Percentiles rank a stretch among this genome's conserved stretches.
phyloP scores from a whole-genome alignment of 768 basidiomycete genomes.

The Kwoniella newhampshirensis region DNA sequence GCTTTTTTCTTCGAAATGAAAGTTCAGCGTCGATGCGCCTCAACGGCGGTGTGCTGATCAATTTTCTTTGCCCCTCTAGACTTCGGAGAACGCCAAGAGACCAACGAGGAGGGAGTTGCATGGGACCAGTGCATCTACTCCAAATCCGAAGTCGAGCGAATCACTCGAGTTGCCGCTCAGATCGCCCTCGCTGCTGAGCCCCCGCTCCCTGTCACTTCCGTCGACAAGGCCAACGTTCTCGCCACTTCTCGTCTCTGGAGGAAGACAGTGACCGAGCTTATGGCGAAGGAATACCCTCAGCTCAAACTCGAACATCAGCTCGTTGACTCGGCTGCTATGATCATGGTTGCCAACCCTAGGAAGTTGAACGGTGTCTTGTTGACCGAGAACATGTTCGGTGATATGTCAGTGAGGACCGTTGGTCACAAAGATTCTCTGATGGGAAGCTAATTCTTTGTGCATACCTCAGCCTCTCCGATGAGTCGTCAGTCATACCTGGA shows the following conservation, averaged over 20 bases:
- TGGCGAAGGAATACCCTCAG: slow-evolving; percentile 83
- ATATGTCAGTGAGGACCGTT: slow-evolving; percentile 75
- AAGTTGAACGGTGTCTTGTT: slow-evolving; percentile 94
- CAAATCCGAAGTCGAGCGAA: slow-evolving; percentile 84
- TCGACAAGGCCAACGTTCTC: slow-evolving; percentile 99
- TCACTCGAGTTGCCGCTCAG: slow-evolving; percentile 91
- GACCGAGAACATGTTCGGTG: slow-evolving; percentile 94
- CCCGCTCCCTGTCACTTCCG: slow-evolving; percentile 81
- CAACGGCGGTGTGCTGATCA: too few species aligned
- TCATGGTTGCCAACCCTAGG: slow-evolving; percentile 82
- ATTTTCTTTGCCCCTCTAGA: slow-evolving; percentile 51
- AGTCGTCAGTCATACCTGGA: slow-evolving; percentile 94
- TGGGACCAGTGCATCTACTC: slow-evolving; percentile 95
- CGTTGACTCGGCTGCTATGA: slow-evolving; percentile 94
- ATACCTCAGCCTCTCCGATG: slow-evolving; percentile 94
- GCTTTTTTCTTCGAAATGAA: neutral
- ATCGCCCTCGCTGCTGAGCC: slow-evolving; percentile 81
- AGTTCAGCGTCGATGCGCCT: too few species aligned
- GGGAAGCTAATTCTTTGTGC: neutral
- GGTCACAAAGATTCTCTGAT: neutral
- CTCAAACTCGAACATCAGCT: slow-evolving; percentile 83
- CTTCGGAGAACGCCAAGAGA: slow-evolving; percentile 91
- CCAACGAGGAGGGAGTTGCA: slow-evolving; percentile 66
- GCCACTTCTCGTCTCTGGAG: slow-evolving; percentile 93
- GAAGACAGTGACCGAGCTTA: slow-evolving; percentile 81